Conservation (phyloP, 441 rosid species). For the Hura crepitans region DNA sequence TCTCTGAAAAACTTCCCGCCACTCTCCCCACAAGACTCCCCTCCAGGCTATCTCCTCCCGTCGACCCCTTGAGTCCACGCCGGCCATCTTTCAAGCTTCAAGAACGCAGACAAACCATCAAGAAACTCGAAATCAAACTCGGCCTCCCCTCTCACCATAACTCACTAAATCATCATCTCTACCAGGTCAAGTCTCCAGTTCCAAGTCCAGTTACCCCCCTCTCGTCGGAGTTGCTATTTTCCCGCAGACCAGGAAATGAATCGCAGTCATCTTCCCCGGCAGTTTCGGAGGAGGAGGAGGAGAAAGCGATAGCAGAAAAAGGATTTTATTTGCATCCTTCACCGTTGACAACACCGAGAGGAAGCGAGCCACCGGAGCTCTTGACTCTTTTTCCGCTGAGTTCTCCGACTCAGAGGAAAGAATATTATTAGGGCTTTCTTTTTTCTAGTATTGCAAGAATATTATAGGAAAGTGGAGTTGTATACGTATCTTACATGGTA, state of each 20-base stretch:
- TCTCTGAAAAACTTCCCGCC: slow-evolving; percentile 21
- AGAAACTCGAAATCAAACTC: slow-evolving; percentile 46
- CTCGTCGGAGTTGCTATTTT: slow-evolving; percentile 27
- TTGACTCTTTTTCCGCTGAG: slow-evolving; percentile 47
- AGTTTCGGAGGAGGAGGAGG: slow-evolving; percentile 39
- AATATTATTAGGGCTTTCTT: background rate
- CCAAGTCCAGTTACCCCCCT: slow-evolving; percentile 46
- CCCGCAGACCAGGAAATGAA: slow-evolving; percentile 25
- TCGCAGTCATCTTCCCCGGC: slow-evolving; percentile 34
- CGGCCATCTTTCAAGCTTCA: slow-evolving; percentile 50
- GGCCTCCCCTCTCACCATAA: slow-evolving; percentile 25
- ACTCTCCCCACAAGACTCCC: slow-evolving; percentile 20
- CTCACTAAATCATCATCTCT: slow-evolving; percentile 3
- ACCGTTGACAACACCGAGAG: slow-evolving; percentile 41
- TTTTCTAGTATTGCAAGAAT: background rate
- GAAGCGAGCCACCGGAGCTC: slow-evolving; percentile 43
- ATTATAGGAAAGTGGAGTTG: background rate
- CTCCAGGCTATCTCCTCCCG: slow-evolving; percentile 20
- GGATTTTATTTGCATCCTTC: slow-evolving; percentile 47
- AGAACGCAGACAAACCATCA: slow-evolving; percentile 42
- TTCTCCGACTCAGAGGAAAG: slow-evolving; percentile 25
- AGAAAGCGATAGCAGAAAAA: slow-evolving; percentile 37
- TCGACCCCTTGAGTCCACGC: slow-evolving; percentile 31
- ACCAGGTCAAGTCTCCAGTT: slow-evolving; percentile 18
- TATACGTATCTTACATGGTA: too few species aligned